These are phyloP conservation scores for Paraconiothyrium brasiliense DNA, from an alignment of 2,329 filamentous ascomycete species.

Conservation along the genomic window DNA sequence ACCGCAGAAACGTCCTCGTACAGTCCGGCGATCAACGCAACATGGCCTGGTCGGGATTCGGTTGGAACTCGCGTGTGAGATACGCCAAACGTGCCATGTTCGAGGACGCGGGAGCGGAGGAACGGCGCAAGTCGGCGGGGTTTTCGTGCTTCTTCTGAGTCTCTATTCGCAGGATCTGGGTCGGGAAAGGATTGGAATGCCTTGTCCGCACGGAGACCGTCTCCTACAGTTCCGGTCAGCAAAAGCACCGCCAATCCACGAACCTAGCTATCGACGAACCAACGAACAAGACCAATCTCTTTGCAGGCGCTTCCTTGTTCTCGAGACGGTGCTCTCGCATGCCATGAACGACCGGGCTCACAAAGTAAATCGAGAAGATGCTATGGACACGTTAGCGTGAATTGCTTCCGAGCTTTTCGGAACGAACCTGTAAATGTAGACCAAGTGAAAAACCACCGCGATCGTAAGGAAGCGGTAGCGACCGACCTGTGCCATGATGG, in stretches of 20 bases:
- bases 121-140: constrained; percentile 89
- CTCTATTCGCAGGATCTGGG: constrained; percentile 65
- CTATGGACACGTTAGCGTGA: constrained; percentile 56
- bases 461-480: constrained; percentile 87
- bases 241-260: neutral
- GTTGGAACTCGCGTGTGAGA: constrained; percentile 97
- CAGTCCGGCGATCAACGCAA: constrained; percentile 92
- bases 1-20: constrained; percentile 99
- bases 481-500: constrained; percentile 63
- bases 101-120: constrained; percentile 85
- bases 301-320: constrained; percentile 79
- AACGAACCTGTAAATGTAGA: constrained; percentile 74
- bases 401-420: constrained; percentile 6
- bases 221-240: constrained; percentile 61
- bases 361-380: constrained; percentile 99
- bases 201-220: constrained; percentile 96
- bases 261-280: constrained; percentile 60
- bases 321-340: constrained; percentile 85
- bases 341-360: constrained; percentile 94
- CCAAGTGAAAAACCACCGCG: constrained; percentile 89
- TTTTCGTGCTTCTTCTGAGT: constrained; percentile 67
- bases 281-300: constrained; percentile 91
- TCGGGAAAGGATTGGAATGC: constrained; percentile 94
- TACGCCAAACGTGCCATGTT: constrained; percentile 94
- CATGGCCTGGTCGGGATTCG: constrained; percentile 94